Percentiles rank a stretch among this genome's conserved stretches.
These are phyloP conservation scores for Lecanicillium sp. DNA, from an alignment of 2,329 filamentous ascomycete species.

Conservation along the genomic window DNA sequence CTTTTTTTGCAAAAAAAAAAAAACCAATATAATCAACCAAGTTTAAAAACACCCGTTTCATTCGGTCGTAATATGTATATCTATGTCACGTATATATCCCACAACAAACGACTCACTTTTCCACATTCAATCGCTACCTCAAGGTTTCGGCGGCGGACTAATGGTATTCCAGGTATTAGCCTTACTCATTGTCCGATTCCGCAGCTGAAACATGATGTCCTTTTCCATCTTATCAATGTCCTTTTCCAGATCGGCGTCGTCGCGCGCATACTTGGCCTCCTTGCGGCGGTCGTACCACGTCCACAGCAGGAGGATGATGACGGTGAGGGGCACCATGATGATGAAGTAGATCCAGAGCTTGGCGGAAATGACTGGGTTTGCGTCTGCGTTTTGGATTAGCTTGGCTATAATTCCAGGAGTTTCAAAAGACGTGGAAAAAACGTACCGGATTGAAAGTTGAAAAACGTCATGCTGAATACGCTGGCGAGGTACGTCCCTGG, in stretches of 20 bases:
- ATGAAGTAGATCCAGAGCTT: constrained; percentile 57
- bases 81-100: too few relatives aligned
- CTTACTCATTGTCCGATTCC: constrained; percentile 50
- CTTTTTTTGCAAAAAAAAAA: too few relatives aligned
- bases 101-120: too few relatives aligned
- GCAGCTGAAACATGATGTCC: constrained; percentile 48
- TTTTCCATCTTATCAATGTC: constrained; percentile 50
- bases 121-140: neutral
- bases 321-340: constrained; percentile 51
- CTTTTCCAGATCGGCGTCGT: constrained; percentile 45
- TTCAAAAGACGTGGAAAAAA: too few relatives aligned
- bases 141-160: constrained; percentile 18
- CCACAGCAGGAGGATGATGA: constrained; percentile 48
- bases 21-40: too few relatives aligned
- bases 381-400: constrained; percentile 14
- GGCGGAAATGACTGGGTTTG: constrained; percentile 36
- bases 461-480: constrained; percentile 60
- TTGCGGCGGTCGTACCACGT: constrained; percentile 43
- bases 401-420: neutral
- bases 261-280: constrained; percentile 37
- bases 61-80: too few relatives aligned
- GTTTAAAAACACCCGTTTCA: too few relatives aligned
- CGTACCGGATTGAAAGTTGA: constrained; percentile 48
- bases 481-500: constrained; percentile 56
- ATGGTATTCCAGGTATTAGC: constrained; percentile 44